Evolutionary conservation across 2,329 filamentous ascomycete species (phyloP).

Genomic region (Exophiala xenobiotica): DNA sequence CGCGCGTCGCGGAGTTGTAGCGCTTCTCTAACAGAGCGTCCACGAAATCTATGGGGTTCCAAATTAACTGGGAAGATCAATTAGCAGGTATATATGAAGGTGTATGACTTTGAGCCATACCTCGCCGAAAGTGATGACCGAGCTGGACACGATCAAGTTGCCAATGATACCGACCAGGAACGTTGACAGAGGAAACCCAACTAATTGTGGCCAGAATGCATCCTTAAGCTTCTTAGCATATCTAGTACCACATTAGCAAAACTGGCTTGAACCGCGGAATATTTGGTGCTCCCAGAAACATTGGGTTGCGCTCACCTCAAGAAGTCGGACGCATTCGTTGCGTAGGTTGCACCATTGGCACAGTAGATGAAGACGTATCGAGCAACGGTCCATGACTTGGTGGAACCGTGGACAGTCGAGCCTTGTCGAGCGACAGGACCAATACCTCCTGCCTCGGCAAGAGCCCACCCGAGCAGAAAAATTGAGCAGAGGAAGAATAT

Average conservation of each 20-base stretch:
- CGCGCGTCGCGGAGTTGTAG: conserved; percentile 24
- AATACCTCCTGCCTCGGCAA: conserved; percentile 37
- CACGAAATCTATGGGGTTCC: conserved; percentile 3
- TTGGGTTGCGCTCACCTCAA: neutral
- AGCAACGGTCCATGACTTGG: conserved; percentile 25
- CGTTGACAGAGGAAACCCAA: neutral
- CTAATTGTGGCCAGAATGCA: neutral
- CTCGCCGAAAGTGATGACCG: neutral
- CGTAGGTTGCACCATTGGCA: neutral
- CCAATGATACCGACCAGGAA: neutral
- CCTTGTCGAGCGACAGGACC: conserved; percentile 33
- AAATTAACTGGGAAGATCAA: neutral
- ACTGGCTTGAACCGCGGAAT: neutral
- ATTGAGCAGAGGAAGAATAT: conserved; percentile 42
- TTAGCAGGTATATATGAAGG: neutral
- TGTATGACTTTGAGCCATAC: neutral
- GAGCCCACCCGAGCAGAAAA: conserved; percentile 43
- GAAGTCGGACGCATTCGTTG: neutral
- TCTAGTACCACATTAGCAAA: neutral
- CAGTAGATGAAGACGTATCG: neutral
- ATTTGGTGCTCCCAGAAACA: neutral
- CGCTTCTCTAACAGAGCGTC: neutral
- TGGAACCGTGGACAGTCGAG: conserved; percentile 36
- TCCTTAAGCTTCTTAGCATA: neutral
- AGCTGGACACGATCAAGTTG: neutral